Percentiles rank a stretch among this genome's conserved stretches.
Conservation (phyloP, 768 basidiomycete genomes). For the Hemileccinum rubropunctum region DNA sequence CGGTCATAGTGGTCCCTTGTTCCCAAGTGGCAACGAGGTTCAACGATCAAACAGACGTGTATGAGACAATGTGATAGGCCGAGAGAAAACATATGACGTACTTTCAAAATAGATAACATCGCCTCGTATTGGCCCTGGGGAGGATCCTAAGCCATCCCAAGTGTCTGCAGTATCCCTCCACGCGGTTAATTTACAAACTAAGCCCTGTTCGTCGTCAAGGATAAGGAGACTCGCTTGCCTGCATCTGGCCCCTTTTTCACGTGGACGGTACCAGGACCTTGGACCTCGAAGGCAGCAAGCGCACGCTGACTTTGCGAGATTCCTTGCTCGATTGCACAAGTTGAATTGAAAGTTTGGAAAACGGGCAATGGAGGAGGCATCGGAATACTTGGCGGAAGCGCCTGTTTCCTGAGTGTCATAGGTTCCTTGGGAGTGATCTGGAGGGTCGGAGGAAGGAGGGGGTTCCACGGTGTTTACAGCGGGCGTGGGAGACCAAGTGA, state of each 20-base stretch:
- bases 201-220: conserved; percentile 69
- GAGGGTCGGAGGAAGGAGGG: conserved; percentile 29
- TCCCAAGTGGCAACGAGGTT: conserved; percentile 51
- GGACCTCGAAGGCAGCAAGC: conserved; percentile 69
- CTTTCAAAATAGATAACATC: conserved; percentile 73
- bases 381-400: conserved; percentile 55
- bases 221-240: conserved; percentile 69
- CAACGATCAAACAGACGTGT: conserved; percentile 10
- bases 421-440: conserved; percentile 26
- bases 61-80: conserved; percentile 17
- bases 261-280: conserved; percentile 67
- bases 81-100: conserved; percentile 34
- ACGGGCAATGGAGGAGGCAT: conserved; percentile 65
- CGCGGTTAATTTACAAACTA: conserved; percentile 67
- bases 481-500: conserved; percentile 58
- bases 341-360: conserved; percentile 78
- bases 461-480: conserved; percentile 18
- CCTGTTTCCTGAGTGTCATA: conserved; percentile 43
- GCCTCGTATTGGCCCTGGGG: conserved; percentile 55
- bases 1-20: conserved; percentile 47
- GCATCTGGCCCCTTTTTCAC: conserved; percentile 69
- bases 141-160: conserved; percentile 55
- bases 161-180: conserved; percentile 75
- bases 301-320: conserved; percentile 51
- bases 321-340: conserved; percentile 40